Conservation (phyloP, 768 basidiomycete species). For the Amanita molliuscula region DNA sequence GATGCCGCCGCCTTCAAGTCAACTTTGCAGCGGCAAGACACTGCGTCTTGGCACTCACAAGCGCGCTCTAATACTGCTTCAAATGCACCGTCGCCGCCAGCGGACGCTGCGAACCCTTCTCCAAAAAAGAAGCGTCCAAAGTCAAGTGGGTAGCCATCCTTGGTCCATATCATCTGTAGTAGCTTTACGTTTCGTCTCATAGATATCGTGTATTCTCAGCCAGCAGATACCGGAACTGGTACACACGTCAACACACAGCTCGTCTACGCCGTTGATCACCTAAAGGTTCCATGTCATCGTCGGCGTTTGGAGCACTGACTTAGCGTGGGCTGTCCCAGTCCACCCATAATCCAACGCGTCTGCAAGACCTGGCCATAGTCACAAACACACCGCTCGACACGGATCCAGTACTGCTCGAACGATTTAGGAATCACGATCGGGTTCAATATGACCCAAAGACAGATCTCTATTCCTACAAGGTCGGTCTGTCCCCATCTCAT, state of each 20-base stretch:
- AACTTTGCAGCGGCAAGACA: constrained; percentile 54
- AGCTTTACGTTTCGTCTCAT: constrained; percentile 8
- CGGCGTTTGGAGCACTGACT: neutral
- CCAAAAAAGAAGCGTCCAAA: constrained; percentile 59
- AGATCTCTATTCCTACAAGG: constrained; percentile 80
- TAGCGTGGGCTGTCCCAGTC: constrained; percentile 24
- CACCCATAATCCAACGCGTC: constrained; percentile 70
- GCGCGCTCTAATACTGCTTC: constrained; percentile 25
- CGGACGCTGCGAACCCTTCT: constrained; percentile 13
- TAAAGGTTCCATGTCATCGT: constrained; percentile 42
- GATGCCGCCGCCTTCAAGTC: constrained; percentile 66
- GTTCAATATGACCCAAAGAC: constrained; percentile 77
- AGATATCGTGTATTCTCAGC: constrained; percentile 82
- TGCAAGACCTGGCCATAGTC: constrained; percentile 80
- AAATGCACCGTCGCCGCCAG: constrained; percentile 13
- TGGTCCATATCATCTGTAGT: constrained; percentile 4
- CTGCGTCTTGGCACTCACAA: constrained; percentile 68
- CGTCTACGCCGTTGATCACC: constrained; percentile 71
- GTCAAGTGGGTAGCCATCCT: constrained; percentile 36
- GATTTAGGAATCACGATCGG: constrained; percentile 74
- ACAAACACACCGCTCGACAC: constrained; percentile 71
- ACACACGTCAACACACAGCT: constrained; percentile 81
- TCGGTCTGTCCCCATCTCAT: constrained; percentile 20
- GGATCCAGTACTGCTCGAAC: constrained; percentile 61
- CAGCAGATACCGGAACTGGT: constrained; percentile 76